phyloP scores from a whole-genome alignment of 352 stramenopile genomes.

The Phytophthora niederhauseri region DNA sequence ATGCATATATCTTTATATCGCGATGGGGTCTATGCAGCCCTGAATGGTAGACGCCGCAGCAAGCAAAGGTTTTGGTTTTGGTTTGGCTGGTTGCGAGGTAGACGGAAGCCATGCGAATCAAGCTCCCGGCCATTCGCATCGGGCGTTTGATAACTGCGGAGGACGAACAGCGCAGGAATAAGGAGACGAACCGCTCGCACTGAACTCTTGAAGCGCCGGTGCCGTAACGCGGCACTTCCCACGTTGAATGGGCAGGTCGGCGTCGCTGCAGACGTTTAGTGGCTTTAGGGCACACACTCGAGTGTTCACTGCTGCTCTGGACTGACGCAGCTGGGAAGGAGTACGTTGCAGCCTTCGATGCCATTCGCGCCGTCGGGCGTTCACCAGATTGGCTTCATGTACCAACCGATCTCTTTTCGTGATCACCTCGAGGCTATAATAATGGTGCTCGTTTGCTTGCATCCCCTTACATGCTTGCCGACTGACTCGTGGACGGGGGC shows the following conservation, averaged over 20 bases:
- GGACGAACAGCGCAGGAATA: background rate
- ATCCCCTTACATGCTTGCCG: background rate
- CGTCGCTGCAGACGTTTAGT: background rate
- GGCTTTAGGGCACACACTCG: background rate
- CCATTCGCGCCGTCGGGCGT: background rate
- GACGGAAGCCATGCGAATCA: background rate
- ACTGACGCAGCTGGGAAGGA: slow-evolving; percentile 9
- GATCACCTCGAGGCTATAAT: background rate
- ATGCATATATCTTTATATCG: background rate
- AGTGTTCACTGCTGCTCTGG: slow-evolving; percentile 1
- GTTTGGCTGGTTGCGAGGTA: background rate
- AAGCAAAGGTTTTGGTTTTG: background rate
- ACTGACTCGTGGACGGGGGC: background rate
- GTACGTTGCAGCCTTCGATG: background rate
- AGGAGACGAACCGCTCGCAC: background rate
- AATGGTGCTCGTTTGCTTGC: too few species aligned
- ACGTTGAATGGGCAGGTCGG: background rate
- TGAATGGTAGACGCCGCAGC: too few species aligned
- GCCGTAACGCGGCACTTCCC: background rate
- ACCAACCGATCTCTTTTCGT: background rate
- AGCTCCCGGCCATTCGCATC: background rate
- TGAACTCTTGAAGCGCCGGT: background rate
- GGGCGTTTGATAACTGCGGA: background rate
- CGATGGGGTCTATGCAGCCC: background rate
- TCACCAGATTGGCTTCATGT: slow-evolving; percentile 1